Base-by-base conservation (phyloP, 768 basidiomycete genomes). In the Hygrocybe punicea region DNA sequence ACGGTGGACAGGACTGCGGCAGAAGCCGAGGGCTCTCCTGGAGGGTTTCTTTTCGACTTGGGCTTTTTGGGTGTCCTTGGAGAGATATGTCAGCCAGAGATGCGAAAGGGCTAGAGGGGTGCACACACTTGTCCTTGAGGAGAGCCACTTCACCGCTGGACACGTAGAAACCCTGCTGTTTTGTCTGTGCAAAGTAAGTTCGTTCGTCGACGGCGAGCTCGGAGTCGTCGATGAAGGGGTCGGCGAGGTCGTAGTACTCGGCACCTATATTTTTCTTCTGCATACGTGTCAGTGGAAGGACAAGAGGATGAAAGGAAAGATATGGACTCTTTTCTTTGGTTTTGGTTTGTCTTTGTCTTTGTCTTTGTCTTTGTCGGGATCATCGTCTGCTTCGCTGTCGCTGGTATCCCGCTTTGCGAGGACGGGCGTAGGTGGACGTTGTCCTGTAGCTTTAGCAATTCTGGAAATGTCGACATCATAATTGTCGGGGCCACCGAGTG, bases 151-250 rank as follows among this genome's bases (percentile, higher is more conserved):
- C 87, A 2, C 94, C 94, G 33, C 82, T 82, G 6, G 88, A 90
- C 9, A 98, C 94, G 66, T 94, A 96, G 76, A 95, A 97, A 1
- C 92, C 93, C 57, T 89, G 85, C 65, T 95, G 92, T 70, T 89
- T 92, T 4, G 95, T 96, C 70, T 92, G 86, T 4, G 89, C 92
- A 64, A 94, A 90, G 73, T 82, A 92, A 2, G 89, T 93, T 4
- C 96, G 86, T 67, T 95, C 86, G 74, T 98, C 95, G 46, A 95
- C 75, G 23, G 84, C 86, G 55, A 96, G 77, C 67, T 98, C 96
- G 1, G 93, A 92, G 73, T 99, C 97, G 78, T 99, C 97, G 67
- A 99, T 97, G 75, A 98, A 98, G 0, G 92, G 89, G 73, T 99
- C 97, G 0, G 79, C 75, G 17, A 86, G 78, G 74, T 99, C 96